Evolutionary conservation across 495 filamentous ascomycete species (phyloP), one percentile per base, ranked within the genome.

Genomic region (Penicillium paradoxum): DNA sequence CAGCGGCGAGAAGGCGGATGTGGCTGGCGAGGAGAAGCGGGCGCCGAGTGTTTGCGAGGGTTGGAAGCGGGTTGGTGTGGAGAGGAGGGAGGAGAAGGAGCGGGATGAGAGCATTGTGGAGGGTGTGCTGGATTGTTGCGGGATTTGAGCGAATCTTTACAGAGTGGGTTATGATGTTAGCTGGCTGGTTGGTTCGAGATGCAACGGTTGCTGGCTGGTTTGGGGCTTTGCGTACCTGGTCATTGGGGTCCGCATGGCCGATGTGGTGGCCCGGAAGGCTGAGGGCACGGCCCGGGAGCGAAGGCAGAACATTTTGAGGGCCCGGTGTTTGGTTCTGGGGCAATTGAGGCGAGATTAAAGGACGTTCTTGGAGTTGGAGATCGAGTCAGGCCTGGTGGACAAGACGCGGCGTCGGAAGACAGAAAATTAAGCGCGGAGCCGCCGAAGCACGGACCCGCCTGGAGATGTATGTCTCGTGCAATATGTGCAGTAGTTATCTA

Each of bases 351-450:
- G 13, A 34, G 29, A 18, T 54, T 55, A 27, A 47, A 38, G 43
- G 33, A 8, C 6, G 21, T 29, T 48, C 27, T 10, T 39, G 38
- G 45, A 21, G 46, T 49, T 56, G 56, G 30, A 39, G 45, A 45
- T 47, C 41, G 25, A 44, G 41, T 55, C 36, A 53, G 56, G 30
- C 36, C 39, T 50, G 55, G 45, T 36, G 32, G 56, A 51, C 49
- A 49, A 50, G 53, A 58, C 62, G 63, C 58, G 58, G 59, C 53
- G 59, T 61, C 51, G 54, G 64, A 64, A 60, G 62, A 66, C 51
- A 62, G 62, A 71, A 71, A 71, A 71, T 68, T 73, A 65, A 68
- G 64, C 66, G 62, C 63, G 64, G 62, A 67, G 58, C 58, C 60
- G 59, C 62, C 53, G 44, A 65, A 66, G 65, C 67, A 67, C 69